These are phyloP conservation scores for Lactifluus hygrophoroides DNA, from an alignment of 768 basidiomycete species.

Conservation along the genomic window DNA sequence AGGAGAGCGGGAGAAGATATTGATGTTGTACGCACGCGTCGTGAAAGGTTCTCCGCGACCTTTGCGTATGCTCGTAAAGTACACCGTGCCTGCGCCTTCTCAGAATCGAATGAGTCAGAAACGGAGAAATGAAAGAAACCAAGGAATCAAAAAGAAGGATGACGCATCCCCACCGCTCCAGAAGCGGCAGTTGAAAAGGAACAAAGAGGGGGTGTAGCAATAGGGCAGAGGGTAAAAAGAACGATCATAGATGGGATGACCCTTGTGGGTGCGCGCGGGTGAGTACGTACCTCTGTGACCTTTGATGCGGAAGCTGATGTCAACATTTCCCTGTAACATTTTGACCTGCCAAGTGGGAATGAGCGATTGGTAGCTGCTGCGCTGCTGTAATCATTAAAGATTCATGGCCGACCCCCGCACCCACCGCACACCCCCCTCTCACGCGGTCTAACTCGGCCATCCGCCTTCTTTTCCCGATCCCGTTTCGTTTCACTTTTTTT, in stretches of 20 bases:
- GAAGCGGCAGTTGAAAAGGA: too few species aligned
- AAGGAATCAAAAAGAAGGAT: too few species aligned
- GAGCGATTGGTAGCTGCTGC: background rate
- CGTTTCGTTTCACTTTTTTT: too few species aligned
- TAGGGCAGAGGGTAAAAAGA: too few species aligned
- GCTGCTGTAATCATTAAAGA: background rate
- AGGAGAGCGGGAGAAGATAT: background rate
- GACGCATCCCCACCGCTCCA: too few species aligned
- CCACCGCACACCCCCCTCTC: too few species aligned
- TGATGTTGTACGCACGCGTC: conserved; percentile 31
- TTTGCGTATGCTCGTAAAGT: conserved; percentile 70
- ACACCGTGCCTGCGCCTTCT: conserved; percentile 63
- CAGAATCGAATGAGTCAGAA: background rate
- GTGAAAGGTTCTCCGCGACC: conserved; percentile 12
- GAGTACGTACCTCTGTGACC: conserved; percentile 51
- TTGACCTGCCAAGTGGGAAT: conserved; percentile 41
- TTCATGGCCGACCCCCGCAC: too few species aligned
- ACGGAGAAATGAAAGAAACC: background rate
- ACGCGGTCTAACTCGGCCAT: background rate
- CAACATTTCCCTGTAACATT: conserved; percentile 67
- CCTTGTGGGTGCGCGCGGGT: too few species aligned
- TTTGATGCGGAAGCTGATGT: conserved; percentile 66
- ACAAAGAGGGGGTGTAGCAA: too few species aligned
- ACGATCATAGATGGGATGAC: too few species aligned
- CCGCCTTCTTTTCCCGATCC: background rate